A percentile compares a stretch with the other conserved stretches of the same genome.
phyloP scores from a whole-genome alignment of 2,329 filamentous ascomycete species.

The Nannizziopsis barbatae region DNA sequence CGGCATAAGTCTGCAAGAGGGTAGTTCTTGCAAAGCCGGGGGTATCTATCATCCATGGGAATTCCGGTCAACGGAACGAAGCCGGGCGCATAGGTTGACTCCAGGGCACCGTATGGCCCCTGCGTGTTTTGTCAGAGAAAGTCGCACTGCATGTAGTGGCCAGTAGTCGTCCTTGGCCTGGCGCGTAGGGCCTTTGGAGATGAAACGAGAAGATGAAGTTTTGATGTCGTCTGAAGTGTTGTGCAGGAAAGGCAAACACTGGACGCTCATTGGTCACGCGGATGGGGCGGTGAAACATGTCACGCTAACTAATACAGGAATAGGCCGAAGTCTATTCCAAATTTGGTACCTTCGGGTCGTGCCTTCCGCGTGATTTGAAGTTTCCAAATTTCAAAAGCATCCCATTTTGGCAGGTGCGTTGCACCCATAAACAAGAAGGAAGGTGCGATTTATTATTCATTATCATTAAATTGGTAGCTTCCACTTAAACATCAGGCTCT shows the following conservation, averaged over 20 bases:
- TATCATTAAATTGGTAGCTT: too few relatives aligned
- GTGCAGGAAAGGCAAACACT: background rate
- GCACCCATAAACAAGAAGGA: too few relatives aligned
- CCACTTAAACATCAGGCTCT: too few relatives aligned
- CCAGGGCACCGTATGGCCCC: background rate
- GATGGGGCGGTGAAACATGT: conserved; percentile 1
- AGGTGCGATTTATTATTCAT: too few relatives aligned
- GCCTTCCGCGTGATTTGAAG: too few relatives aligned
- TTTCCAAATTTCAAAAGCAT: too few relatives aligned
- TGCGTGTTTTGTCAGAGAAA: background rate
- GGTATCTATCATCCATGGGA: background rate
- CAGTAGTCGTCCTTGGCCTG: background rate
- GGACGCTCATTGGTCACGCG: background rate
- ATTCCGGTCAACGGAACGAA: background rate
- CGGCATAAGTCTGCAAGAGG: background rate
- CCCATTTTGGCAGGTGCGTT: too few relatives aligned
- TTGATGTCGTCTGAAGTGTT: background rate
- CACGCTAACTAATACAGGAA: background rate
- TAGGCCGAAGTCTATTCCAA: background rate
- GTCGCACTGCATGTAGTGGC: conserved; percentile 6
- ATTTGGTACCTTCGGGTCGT: too few relatives aligned
- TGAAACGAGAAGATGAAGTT: background rate
- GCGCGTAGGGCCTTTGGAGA: conserved; percentile 2
- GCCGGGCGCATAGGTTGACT: background rate
- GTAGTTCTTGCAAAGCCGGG: background rate